These are phyloP conservation scores for Cercospora nicotianae DNA, from an alignment of 2,329 filamentous ascomycete species.

Conservation along the genomic window DNA sequence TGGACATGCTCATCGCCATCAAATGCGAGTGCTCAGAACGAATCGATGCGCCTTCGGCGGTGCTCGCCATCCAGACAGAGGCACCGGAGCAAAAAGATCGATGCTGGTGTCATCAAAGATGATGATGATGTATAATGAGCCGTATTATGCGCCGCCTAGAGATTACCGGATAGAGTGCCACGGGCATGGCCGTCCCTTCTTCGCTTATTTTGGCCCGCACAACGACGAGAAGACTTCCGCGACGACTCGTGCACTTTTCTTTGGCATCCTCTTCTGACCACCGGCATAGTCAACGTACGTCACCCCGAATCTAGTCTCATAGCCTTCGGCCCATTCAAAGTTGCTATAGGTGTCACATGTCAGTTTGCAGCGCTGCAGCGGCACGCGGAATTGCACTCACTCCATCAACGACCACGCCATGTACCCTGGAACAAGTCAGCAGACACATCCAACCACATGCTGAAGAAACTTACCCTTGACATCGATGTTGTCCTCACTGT, in stretches of 20 bases:
- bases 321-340: slow-evolving; percentile 77
- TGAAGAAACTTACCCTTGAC: slow-evolving; percentile 60
- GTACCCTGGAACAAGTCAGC: slow-evolving; percentile 8
- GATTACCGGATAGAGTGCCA: slow-evolving; percentile 12
- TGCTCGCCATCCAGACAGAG: background rate
- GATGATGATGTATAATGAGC: slow-evolving; percentile 14
- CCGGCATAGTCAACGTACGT: slow-evolving; percentile 80
- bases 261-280: slow-evolving; percentile 75
- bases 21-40: background rate
- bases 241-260: slow-evolving; percentile 77
- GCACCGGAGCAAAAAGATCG: slow-evolving; percentile 8
- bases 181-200: slow-evolving; percentile 5
- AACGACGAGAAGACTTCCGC: slow-evolving; percentile 35
- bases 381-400: slow-evolving; percentile 3
- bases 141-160: slow-evolving; percentile 11
- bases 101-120: slow-evolving; percentile 8
- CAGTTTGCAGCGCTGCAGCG: background rate
- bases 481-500: slow-evolving; percentile 70
- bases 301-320: slow-evolving; percentile 81
- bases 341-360: slow-evolving; percentile 53
- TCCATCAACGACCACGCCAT: slow-evolving; percentile 18
- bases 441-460: slow-evolving; percentile 13
- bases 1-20: background rate
- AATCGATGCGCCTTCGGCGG: background rate
- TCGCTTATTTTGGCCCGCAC: slow-evolving; percentile 1